Evolutionary conservation across 2,329 filamentous ascomycete genomes (phyloP).

Genomic region (Penicillium thymicola): DNA sequence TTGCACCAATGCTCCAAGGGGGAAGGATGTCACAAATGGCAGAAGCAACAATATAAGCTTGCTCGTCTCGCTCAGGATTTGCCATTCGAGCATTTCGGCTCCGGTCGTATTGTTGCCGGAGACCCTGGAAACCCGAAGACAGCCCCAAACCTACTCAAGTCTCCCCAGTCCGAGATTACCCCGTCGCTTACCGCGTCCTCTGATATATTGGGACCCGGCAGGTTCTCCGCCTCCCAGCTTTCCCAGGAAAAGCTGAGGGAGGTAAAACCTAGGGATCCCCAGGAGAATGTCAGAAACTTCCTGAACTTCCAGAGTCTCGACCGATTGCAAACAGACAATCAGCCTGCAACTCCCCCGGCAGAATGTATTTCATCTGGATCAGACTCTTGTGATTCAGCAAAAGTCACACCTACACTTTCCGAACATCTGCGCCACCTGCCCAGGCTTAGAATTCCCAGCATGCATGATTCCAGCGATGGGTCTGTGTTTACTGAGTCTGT

Average conservation of each 20-base stretch:
- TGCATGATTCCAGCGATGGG: constrained; percentile 27
- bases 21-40: constrained; percentile 78
- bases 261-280: constrained; percentile 71
- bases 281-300: constrained; percentile 91
- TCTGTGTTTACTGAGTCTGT: too few relatives aligned
- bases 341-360: constrained; percentile 63
- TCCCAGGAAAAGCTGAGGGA: constrained; percentile 70
- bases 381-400: constrained; percentile 5
- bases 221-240: constrained; percentile 62
- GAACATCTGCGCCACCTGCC: constrained; percentile 56
- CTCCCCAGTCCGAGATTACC: constrained; percentile 68
- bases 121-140: constrained; percentile 75
- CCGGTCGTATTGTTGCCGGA: constrained; percentile 69
- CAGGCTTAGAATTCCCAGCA: constrained; percentile 54
- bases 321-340: constrained; percentile 30
- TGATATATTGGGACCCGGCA: constrained; percentile 71
- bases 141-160: constrained; percentile 53
- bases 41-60: constrained; percentile 74
- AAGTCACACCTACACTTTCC: constrained; percentile 20
- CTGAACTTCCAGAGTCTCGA: constrained; percentile 71
- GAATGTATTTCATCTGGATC: constrained; percentile 5
- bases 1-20: constrained; percentile 82
- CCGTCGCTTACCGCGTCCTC: constrained; percentile 88
- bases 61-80: constrained; percentile 72
- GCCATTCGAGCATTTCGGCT: constrained; percentile 68